Evolutionary conservation across 164 flowering plant genomes (phyloP).

Genomic region (Aristolochia contorta): DNA sequence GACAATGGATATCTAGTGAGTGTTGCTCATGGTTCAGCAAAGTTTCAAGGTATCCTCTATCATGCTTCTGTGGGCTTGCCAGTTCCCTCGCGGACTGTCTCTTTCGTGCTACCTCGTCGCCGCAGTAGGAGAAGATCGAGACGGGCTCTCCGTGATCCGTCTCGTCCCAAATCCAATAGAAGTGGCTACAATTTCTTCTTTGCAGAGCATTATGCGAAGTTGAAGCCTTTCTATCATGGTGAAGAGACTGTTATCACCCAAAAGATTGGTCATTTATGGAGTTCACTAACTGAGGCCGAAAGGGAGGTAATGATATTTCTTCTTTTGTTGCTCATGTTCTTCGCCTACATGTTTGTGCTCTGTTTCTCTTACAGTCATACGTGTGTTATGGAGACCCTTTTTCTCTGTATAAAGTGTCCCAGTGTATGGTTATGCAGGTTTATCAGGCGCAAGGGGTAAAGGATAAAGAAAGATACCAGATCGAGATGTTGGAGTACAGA

Average conservation of each 20-base stretch:
- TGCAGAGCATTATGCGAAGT: slow-evolving; percentile 47
- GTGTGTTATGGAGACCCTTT: background rate
- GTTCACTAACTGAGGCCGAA: slow-evolving; percentile 49
- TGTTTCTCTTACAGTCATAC: background rate
- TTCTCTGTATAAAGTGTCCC: too few species aligned
- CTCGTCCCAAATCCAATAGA: slow-evolving; percentile 44
- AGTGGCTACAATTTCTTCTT: slow-evolving; percentile 66
- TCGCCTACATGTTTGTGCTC: background rate
- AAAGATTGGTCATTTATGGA: slow-evolving; percentile 51
- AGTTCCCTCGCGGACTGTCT: slow-evolving; percentile 16
- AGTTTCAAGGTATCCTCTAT: slow-evolving; percentile 69
- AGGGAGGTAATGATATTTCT: slow-evolving; percentile 31
- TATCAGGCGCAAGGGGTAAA: slow-evolving; percentile 51
- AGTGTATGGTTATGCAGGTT: slow-evolving; percentile 31
- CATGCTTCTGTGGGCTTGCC: slow-evolving; percentile 32
- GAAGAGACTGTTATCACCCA: slow-evolving; percentile 47
- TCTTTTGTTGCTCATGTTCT: background rate
- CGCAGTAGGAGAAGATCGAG: slow-evolving; percentile 34
- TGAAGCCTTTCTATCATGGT: slow-evolving; percentile 36
- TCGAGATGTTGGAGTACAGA: slow-evolving; percentile 40
- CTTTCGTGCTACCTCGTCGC: slow-evolving; percentile 18
- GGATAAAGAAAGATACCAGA: slow-evolving; percentile 45
- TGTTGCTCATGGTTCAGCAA: slow-evolving; percentile 43
- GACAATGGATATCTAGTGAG: slow-evolving; percentile 72
- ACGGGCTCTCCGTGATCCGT: slow-evolving; percentile 35